Conservation (phyloP, 2,329 filamentous ascomycete genomes). For the Leptographium flavum region DNA sequence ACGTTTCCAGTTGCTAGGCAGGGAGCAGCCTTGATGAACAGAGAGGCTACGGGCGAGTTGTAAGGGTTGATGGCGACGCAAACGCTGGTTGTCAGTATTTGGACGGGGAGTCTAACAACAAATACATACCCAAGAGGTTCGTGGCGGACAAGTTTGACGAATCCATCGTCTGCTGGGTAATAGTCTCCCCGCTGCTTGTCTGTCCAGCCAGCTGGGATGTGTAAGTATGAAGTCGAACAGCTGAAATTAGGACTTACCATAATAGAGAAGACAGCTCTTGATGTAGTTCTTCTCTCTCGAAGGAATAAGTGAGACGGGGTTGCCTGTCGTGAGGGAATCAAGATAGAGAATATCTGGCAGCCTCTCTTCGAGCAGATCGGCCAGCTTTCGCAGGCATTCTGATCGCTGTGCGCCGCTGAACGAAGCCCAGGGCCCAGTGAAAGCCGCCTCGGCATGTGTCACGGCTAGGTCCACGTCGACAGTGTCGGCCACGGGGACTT, state of each 20-base stretch:
- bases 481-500: not conserved
- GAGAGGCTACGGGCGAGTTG: conserved; percentile 16
- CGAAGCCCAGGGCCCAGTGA: not conserved
- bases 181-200: conserved; percentile 22
- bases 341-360: not conserved
- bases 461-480: conserved; percentile 1
- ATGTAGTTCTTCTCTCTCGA: conserved; percentile 34
- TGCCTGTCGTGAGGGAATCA: conserved; percentile 37
- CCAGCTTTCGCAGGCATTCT: not conserved
- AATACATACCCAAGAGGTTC: conserved; percentile 20
- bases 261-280: conserved; percentile 12
- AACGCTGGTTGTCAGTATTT: no score
- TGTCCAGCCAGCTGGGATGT: conserved; percentile 23
- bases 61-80: conserved; percentile 15
- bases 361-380: not conserved
- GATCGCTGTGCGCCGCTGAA: not conserved
- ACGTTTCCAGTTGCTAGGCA: conserved; percentile 26
- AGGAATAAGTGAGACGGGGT: not conserved
- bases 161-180: conserved; percentile 19
- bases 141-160: conserved; percentile 21
- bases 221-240: no score
- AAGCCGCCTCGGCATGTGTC: not conserved
- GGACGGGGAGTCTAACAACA: no score
- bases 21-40: conserved; percentile 23
- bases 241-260: no score